Conservation (phyloP, 2,329 filamentous ascomycete species). For the Magnaporthales sp. region DNA sequence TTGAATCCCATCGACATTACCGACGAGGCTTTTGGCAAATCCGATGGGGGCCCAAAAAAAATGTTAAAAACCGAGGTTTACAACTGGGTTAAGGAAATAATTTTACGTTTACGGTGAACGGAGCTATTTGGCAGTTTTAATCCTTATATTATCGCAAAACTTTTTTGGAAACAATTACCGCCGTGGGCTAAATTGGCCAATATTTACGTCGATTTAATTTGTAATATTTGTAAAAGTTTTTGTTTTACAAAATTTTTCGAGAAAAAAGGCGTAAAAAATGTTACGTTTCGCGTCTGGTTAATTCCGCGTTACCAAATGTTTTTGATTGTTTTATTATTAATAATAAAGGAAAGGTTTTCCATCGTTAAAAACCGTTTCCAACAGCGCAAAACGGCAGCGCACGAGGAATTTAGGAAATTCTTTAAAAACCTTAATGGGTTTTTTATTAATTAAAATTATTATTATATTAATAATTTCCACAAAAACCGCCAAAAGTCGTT, state of each 20-base stretch:
- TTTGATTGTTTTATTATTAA: too few relatives aligned
- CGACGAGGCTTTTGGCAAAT: neutral
- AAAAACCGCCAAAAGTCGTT: neutral
- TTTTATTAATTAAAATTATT: neutral
- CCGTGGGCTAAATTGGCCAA: constrained; percentile 16
- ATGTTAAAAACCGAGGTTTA: constrained; percentile 9
- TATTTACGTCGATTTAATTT: neutral
- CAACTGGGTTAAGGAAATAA: constrained; percentile 15
- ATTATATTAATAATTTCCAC: neutral
- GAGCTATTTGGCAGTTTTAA: constrained; percentile 27
- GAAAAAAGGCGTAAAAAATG: neutral
- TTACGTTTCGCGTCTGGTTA: neutral
- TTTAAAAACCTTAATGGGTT: neutral
- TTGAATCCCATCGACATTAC: neutral
- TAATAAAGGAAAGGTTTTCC: neutral
- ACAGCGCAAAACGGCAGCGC: neutral
- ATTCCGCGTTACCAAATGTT: too few relatives aligned
- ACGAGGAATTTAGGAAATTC: neutral
- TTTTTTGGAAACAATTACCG: constrained; percentile 22
- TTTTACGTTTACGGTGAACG: constrained; percentile 19
- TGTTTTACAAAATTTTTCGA: neutral
- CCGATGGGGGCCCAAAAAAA: neutral
- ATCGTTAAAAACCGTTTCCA: neutral
- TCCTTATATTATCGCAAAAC: constrained; percentile 21
- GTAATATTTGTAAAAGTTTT: neutral